Base-by-base conservation (phyloP, 2,329 filamentous ascomycete species). In the Nemania diffusa region DNA sequence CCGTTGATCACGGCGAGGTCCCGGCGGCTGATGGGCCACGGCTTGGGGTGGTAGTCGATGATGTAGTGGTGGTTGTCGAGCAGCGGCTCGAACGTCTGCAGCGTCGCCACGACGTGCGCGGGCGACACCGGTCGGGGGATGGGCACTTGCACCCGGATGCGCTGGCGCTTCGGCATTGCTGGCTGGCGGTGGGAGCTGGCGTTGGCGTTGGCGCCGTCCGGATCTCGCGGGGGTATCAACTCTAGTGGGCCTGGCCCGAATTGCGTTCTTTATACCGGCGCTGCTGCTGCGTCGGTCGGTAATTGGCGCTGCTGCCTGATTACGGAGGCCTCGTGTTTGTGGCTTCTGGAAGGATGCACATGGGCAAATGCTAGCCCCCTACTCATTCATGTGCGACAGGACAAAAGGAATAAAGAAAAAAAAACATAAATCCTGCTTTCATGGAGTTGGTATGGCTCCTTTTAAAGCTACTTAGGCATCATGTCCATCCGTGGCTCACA, bases 51-150 rank as follows among this genome's bases (percentile, higher is more conserved):
- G 60, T 69, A 69, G n/a, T 53, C 40, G 37, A 64, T 46, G 26
- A 69, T 53, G 48, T 64, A 64, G 27, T n/a, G 11, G 57, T 69
- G 64, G 46, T 64, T 57, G 48, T 63, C 61, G 20, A 67, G 64
- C 8, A 69, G 46, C 13, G 64, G 64, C 60, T 69, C 64, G 60
- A 69, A 69, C 7, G 51, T 59, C 37, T 69, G 67, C 7, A 69
- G 57, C 6, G 64, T 64, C 8, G 50, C 34, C 29, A 69, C 50
- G 1, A 69, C 61, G 37, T 48, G 27, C 8, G 37, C 51, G 1
- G 67, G 67, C 15, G 60, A 42, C 0, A 69, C 15, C 2, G 40
- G 34, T 5, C 46, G 44, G 5, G 64, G 64, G 27, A 69, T 64
- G 29, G 59, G 67, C 2, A 69, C 60, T 22, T 34, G 60, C 37